A percentile compares a stretch with the other conserved stretches of the same genome.
Conservation (phyloP, 139 green algal genomes). For the Chlorella sorokiniana region DNA sequence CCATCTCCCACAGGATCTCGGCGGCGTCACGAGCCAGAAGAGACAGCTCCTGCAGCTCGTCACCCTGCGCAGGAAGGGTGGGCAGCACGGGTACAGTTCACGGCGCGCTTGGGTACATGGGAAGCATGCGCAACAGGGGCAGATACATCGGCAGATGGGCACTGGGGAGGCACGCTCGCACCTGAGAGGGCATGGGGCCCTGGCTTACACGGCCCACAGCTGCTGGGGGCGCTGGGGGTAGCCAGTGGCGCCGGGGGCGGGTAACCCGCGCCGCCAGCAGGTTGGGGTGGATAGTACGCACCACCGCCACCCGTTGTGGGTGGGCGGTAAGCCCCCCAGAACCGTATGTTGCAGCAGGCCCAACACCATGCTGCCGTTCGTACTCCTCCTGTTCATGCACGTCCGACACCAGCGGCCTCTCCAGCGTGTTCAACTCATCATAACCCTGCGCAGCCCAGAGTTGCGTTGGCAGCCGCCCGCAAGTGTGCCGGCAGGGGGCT, state of each 20-base stretch:
- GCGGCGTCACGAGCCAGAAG: constrained; percentile 52
- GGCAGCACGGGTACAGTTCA: background rate
- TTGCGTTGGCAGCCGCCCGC: background rate
- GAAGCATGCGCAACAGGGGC: background rate
- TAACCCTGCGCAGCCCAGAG: constrained; percentile 32
- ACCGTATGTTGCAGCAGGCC: background rate
- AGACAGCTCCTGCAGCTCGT: constrained; percentile 50
- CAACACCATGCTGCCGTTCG: constrained; percentile 21
- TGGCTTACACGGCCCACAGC: background rate
- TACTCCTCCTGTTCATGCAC: constrained; percentile 39
- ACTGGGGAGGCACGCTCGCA: too few relatives aligned
- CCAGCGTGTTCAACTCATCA: constrained; percentile 47
- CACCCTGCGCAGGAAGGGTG: constrained; percentile 31
- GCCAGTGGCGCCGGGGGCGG: background rate
- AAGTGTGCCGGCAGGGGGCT: too few relatives aligned
- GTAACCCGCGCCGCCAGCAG: background rate
- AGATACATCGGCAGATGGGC: too few relatives aligned
- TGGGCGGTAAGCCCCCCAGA: background rate
- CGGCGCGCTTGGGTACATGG: too few relatives aligned
- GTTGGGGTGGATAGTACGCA: constrained; percentile 12
- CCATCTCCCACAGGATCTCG: constrained; percentile 66
- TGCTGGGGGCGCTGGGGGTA: background rate
- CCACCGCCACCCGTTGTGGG: background rate
- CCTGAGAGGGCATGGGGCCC: constrained; percentile 10
- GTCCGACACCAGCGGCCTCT: constrained; percentile 37